Base-by-base conservation (phyloP, 352 stramenopile genomes). In the Phytophthora foliorum region DNA sequence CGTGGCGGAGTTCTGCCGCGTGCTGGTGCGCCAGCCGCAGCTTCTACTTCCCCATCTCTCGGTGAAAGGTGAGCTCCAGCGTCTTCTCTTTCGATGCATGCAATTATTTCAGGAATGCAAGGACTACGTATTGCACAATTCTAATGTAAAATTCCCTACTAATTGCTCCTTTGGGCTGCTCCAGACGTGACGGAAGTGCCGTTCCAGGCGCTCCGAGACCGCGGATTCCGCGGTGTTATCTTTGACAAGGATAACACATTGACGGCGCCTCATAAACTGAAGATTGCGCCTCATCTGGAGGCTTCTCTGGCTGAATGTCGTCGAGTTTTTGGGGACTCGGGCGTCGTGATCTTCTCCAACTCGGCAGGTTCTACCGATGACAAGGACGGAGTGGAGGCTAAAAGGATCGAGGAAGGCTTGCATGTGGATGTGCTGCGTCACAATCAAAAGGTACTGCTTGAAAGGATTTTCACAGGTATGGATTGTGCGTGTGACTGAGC, bases 161-260 rank as follows among this genome's bases (percentile, higher is more conserved):
- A 21, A 17, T 46, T 46, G 36, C 10, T 16, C 19, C 5, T 25
- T 22, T 45, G 22, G 44, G 21, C 24, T 51, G 11, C 22, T 46
- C 32, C 36, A 95, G 88, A 94, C 70, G 58, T 96, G 60, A 91
- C 88, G n/a, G 86, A 96, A 21, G 79, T 96, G 44, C 85, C 85
- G 7, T 96, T 94, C 62, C 82, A 94, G 54, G 70, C 78, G 52
- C 80, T 96, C 31, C 75, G 81, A 55, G 84, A 92, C 56, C 76
- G 76, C 54, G 95, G 94, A 25, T 98, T 99, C 77, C 89, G 92
- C 39, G 92, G 90, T 36, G 87, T 99, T 39, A 84, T 99, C 51
- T 98, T 99, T 70, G 97, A 99, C 83, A 99, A 99, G 69, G 97
- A 99, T 74, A 99, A 99, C 74, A 99, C 97, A 25, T 73, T 99